A percentile compares a stretch with the other conserved stretches of the same genome.
phyloP scores from a whole-genome alignment of 2,329 filamentous ascomycete genomes.

The Phyllosticta paracitricarpa region DNA sequence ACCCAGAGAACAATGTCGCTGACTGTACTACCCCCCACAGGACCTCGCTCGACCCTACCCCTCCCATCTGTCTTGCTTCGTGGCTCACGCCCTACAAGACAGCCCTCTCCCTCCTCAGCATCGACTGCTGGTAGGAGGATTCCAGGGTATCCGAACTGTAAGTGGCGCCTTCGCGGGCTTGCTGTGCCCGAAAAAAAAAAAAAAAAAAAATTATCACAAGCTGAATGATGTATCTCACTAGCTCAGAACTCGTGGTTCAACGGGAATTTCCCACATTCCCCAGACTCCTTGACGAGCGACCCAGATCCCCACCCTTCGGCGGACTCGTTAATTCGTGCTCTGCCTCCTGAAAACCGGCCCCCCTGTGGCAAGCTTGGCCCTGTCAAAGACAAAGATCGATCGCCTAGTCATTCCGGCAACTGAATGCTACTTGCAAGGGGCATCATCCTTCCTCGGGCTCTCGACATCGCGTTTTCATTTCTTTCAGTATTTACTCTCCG shows the following conservation, averaged over 20 bases:
- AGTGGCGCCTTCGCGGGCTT: background rate
- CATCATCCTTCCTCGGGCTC: conserved; percentile 23
- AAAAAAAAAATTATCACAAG: conserved; percentile 6
- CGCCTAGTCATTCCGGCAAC: conserved; percentile 27
- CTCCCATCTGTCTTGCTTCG: conserved; percentile 3
- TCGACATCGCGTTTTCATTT: conserved; percentile 23
- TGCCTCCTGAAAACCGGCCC: conserved; percentile 25
- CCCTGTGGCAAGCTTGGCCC: conserved; percentile 26
- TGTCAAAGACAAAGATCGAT: conserved; percentile 22
- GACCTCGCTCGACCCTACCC: conserved; percentile 3
- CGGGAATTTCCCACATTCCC: conserved; percentile 34
- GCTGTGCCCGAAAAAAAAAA: too few species aligned
- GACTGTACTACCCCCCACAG: conserved; percentile 2
- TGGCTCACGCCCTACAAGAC: conserved; percentile 7
- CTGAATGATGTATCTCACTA: conserved; percentile 18
- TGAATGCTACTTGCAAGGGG: conserved; percentile 36
- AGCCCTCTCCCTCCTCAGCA: conserved; percentile 5
- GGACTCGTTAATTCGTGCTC: conserved; percentile 48
- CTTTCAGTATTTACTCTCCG: conserved; percentile 24
- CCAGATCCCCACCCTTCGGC: conserved; percentile 24
- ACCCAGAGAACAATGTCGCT: background rate
- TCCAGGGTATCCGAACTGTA: background rate
- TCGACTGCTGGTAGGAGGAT: conserved; percentile 10
- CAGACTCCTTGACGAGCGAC: conserved; percentile 31
- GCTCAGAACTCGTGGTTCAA: conserved; percentile 21